Conservation (phyloP, 2,329 filamentous ascomycete species). For the Diplodia corticola region DNA sequence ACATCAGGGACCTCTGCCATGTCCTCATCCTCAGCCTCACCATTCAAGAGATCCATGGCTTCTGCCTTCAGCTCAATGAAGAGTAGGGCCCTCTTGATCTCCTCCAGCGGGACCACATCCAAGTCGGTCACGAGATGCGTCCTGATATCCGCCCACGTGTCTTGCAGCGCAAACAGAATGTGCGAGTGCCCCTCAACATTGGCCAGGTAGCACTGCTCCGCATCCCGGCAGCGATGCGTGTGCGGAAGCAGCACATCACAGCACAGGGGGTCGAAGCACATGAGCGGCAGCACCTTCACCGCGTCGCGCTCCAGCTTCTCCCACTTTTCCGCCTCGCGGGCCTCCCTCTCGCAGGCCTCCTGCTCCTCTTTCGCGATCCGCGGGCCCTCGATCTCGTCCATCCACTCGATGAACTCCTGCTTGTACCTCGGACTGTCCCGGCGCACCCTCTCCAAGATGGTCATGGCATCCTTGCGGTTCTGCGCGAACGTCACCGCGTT, state of each 20-base stretch:
- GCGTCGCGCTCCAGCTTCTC: not conserved
- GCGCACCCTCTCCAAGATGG: not conserved
- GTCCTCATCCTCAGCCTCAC: too few species aligned
- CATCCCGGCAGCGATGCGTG: not conserved
- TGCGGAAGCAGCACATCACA: not conserved
- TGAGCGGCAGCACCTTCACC: not conserved
- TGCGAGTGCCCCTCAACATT: not conserved
- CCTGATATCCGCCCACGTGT: not conserved
- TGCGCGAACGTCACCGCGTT: not conserved
- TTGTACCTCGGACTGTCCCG: not conserved
- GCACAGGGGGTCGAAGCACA: not conserved
- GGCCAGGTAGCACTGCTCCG: not conserved
- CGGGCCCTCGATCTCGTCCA: not conserved
- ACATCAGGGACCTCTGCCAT: too few species aligned
- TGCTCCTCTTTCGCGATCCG: not conserved
- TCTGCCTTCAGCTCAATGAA: too few species aligned
- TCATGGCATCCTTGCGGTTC: not conserved
- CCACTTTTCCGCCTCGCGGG: not conserved
- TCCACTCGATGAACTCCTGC: not conserved
- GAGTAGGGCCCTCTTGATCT: not conserved
- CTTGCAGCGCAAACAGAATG: not conserved
- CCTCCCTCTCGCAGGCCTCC: not conserved
- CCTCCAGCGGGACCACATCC: not conserved
- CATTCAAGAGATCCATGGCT: too few species aligned
- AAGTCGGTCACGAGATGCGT: not conserved